These are phyloP conservation scores for Ilex paraguariensis DNA, from an alignment of 305 asterid species.

Conservation along the genomic window DNA sequence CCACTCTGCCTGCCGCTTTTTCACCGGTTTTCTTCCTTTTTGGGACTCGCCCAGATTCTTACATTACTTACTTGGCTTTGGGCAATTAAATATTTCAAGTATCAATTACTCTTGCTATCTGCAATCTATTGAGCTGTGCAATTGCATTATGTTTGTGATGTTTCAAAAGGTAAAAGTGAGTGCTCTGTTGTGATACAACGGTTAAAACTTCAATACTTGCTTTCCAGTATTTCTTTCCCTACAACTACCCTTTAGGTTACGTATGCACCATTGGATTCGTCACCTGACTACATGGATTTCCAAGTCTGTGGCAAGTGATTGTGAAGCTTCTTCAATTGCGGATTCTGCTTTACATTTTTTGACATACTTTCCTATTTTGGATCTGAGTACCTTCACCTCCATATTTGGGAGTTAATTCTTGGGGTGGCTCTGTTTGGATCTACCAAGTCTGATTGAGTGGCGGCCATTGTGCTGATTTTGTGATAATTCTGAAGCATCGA, in stretches of 20 bases:
- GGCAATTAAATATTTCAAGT: background rate
- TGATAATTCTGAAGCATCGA: conserved; percentile 23
- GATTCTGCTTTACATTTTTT: background rate
- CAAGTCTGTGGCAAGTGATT: background rate
- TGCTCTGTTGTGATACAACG: conserved; percentile 24
- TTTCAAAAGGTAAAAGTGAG: conserved; percentile 24
- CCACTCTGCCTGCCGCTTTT: no score
- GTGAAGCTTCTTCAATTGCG: conserved; percentile 7
- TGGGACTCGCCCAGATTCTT: background rate
- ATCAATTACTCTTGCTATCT: no score
- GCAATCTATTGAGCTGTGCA: background rate
- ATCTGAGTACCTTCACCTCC: background rate
- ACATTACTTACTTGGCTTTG: background rate
- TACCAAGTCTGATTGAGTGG: background rate
- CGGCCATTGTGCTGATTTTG: conserved; percentile 5
- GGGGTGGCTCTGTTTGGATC: conserved; percentile 2
- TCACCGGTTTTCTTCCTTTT: no score
- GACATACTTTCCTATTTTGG: background rate
- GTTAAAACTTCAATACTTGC: conserved; percentile 14
- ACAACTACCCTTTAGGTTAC: conserved; percentile 8
- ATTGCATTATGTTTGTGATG: background rate
- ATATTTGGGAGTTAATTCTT: conserved; percentile 13
- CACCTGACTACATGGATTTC: background rate
- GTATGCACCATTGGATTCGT: conserved; percentile 1
- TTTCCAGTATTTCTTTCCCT: conserved; percentile 11